Conservation (phyloP, 1,139 yeast genomes). For the Yamadazyma songkhlaensis region DNA sequence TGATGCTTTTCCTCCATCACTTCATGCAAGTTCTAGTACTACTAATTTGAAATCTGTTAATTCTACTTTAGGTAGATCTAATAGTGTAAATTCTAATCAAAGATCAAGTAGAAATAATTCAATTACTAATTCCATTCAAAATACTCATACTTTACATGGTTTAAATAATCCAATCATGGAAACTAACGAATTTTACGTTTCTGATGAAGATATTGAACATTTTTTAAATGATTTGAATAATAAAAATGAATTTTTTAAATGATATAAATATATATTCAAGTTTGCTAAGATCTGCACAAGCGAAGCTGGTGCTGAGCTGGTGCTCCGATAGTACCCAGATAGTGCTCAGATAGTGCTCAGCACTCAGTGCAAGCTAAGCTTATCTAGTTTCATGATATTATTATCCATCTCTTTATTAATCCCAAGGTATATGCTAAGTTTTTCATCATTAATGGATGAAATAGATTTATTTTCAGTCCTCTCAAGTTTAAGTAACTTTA, state of each 20-base stretch:
- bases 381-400: constrained; percentile 28
- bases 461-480: constrained; percentile 57
- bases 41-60: constrained; percentile 5
- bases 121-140: constrained; percentile 2
- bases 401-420: constrained; percentile 47
- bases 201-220: constrained; percentile 15
- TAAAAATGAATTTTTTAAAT: constrained; percentile 5
- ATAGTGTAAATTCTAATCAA: constrained; percentile 5
- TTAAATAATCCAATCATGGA: constrained; percentile 11
- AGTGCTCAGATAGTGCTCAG: too few relatives aligned
- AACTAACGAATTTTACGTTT: constrained; percentile 12
- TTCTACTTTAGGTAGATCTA: constrained; percentile 3
- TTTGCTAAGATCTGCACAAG: too few relatives aligned
- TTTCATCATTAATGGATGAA: constrained; percentile 61
- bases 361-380: background rate
- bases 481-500: constrained; percentile 63
- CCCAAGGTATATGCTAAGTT: constrained; percentile 57
- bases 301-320: too few relatives aligned
- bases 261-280: background rate
- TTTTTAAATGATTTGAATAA: constrained; percentile 10
- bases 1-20: constrained; percentile 15
- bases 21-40: constrained; percentile 7
- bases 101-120: constrained; percentile 1
- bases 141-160: constrained; percentile 1
- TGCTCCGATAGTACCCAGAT: too few relatives aligned